Percentiles rank a stretch among this genome's conserved stretches.
Conservation (phyloP, 371 early-diverging fungal species). For the Syncephalastrum racemosum region DNA sequence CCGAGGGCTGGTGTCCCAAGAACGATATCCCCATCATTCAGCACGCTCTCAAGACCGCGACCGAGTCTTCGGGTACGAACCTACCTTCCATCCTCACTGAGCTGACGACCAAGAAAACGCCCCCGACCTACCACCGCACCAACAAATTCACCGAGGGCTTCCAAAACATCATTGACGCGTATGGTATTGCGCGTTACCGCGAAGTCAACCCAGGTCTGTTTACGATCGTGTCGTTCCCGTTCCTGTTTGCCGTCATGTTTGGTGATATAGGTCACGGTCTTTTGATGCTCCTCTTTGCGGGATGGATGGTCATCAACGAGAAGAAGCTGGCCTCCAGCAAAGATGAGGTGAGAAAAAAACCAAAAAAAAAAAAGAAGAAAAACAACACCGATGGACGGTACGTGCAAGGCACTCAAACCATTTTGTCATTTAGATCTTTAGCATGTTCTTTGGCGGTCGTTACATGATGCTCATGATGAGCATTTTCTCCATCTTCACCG, state of each 20-base stretch:
- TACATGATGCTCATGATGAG: conserved; percentile 98
- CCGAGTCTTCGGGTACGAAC: conserved; percentile 84
- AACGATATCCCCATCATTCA: conserved; percentile 78
- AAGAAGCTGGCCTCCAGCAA: conserved; percentile 68
- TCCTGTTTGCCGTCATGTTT: conserved; percentile 99
- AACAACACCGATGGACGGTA: neutral
- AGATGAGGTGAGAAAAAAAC: conserved; percentile 61
- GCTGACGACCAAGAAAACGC: conserved; percentile 78
- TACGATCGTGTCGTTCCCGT: conserved; percentile 98
- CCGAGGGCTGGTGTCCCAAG: conserved; percentile 97
- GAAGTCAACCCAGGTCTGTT: conserved; percentile 99
- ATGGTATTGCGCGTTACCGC: conserved; percentile 98
- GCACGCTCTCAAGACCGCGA: conserved; percentile 80
- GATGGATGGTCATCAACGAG: conserved; percentile 85
- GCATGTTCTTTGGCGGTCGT: conserved; percentile 93
- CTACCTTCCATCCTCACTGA: conserved; percentile 87
- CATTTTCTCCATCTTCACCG: conserved; percentile 96
- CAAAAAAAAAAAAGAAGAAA: neutral
- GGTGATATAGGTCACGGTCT: conserved; percentile 99
- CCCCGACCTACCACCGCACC: conserved; percentile 96
- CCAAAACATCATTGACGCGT: conserved; percentile 98
- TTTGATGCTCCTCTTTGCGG: conserved; percentile 76
- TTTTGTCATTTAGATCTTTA: conserved; percentile 61
- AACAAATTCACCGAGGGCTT: conserved; percentile 97
- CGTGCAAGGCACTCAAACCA: conserved; percentile 1